Evolutionary conservation across 139 green algal genomes (phyloP).

Genomic region (Penium margaritaceum): DNA sequence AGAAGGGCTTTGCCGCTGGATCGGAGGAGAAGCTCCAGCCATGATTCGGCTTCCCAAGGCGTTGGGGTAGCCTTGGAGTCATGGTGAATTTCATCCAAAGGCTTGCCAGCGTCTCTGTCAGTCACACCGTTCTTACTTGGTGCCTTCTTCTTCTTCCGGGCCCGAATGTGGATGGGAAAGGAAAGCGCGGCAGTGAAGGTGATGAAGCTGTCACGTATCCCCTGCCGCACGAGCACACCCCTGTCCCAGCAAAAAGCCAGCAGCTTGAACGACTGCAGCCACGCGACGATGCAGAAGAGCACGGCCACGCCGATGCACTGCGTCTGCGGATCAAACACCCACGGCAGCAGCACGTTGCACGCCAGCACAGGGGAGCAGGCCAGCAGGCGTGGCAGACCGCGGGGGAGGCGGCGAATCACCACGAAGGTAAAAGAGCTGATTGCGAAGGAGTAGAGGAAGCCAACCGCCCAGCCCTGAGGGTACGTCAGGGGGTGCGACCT

Average conservation of each 20-base stretch:
- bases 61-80: no score
- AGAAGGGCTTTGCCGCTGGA: background rate
- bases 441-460: no score
- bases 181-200: slow-evolving; percentile 1
- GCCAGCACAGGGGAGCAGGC: background rate
- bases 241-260: background rate
- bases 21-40: background rate
- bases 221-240: background rate
- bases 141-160: background rate
- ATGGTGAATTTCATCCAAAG: background rate
- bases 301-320: background rate
- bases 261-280: background rate
- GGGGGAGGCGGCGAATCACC: background rate
- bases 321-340: background rate
- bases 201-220: background rate
- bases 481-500: no score
- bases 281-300: background rate
- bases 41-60: background rate
- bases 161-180: slow-evolving; percentile 11
- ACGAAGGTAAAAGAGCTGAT: background rate
- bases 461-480: no score
- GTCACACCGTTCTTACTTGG: background rate
- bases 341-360: background rate
- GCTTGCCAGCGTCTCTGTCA: no score
- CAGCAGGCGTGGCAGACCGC: background rate